Base-by-base conservation (phyloP, 441 rosid species). In the Capsella rubella region DNA sequence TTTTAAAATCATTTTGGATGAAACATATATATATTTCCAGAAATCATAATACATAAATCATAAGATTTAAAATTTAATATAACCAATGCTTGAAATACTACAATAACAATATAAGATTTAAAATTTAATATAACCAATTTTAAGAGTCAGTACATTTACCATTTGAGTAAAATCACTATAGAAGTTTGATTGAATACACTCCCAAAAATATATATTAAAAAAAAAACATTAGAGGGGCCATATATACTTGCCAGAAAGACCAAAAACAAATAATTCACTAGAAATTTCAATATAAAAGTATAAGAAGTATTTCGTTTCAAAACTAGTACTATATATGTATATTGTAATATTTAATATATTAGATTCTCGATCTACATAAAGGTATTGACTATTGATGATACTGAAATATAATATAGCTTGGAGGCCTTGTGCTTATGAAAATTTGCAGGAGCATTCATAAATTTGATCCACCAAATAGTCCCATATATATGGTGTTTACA, bases 401-500 rank as follows among this genome's bases (percentile, higher is more conserved):
- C 37, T 21, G 8, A 34, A 34, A 34, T 34, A 34, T 6, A 34
- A 34, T 34, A 34, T 6, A 34, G 40, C 12, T 15, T 59, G 3
- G 49, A 60, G 7, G 64, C 4, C 13, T 16, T 16, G 27, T 39
- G 42, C 21, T 55, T 18, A 34, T 25, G 49, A 55, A 46, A n/a
- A 2, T 58, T 69, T 45, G 27, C 8, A 47, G 58, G 8, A 46
- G 51, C 51, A 15, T 46, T 46, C 18, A 15, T 21, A 1, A 21
- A 21, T 46, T 46, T 7, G 51, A 46, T 46, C 51, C 27, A 57
- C 65, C 47, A 56, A 57, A 69, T 18, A 45, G 35, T 32, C 21
- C 13, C 14, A 13, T 9, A 50, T 21, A 21, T 21, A 21, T 21
- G 25, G 64, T 42, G 37, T 27, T 21, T 47, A 13, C 21, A 13